Evolutionary conservation across 148 eudicot genomes (phyloP), one percentile per base, ranked within the genome.

Genomic region (Heliamphora exappendiculata): DNA sequence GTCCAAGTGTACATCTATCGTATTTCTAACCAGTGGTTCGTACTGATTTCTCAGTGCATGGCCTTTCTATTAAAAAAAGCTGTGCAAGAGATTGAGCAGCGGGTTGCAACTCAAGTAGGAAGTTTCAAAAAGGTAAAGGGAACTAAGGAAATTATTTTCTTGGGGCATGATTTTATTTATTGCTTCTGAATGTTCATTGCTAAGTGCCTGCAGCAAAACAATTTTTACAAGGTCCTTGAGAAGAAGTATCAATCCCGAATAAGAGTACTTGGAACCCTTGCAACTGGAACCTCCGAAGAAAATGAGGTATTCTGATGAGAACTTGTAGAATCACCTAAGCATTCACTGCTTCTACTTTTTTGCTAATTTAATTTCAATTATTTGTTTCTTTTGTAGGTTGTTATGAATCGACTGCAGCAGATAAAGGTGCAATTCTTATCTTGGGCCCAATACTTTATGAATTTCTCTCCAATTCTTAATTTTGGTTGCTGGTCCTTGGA

Each of bases 11-110:
- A 5, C 66, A 59, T 33, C 1, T 44, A 47, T 78, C 5, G 39
- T 36, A 59, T 47, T 75, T 49, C 73, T 69, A 47, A 76, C 34
- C 39, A 28, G 59, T 22, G 51, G 55, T 47, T 53, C 65, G 37
- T 82, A 75, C n/a, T 66, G 75, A 76, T 75, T 72, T 33, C 64
- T 67, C 84, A 94, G 99, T 84, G 88, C 74, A 92, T 86, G 54
- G 94, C 91, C n/a, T 80, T 80, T 77, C 85, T 96, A 72, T 79
- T 96, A 79, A 93, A 85, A 81, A 82, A 81, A 74, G 91, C 91
- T 57, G 87, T 96, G 31, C 93, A 87, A 76, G 98, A 93, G 86
- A 91, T 91, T 80, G 92, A 96, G 84, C 90, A 80, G 33, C 94
- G 98, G 72, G 74, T 83, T 75, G 89, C 93, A 34, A 81, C 80